A percentile compares a stretch with the other conserved stretches of the same genome.
Conservation (phyloP, 805 yeast species). For the Ogataea nitratoaversa region DNA sequence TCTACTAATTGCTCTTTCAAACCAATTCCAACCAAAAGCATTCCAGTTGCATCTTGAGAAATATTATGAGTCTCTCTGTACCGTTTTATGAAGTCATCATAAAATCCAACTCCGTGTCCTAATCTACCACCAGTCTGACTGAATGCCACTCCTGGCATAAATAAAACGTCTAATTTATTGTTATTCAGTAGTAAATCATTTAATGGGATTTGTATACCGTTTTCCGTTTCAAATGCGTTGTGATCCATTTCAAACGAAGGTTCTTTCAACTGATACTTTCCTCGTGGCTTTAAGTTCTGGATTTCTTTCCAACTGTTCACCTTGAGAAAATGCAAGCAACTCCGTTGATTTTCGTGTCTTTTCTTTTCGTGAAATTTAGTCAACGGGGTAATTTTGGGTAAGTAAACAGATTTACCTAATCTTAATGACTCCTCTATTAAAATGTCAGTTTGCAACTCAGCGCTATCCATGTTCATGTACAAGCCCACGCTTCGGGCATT, state of each 20-base stretch:
- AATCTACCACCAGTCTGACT: conserved; percentile 45
- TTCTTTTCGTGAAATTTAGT: conserved; percentile 25
- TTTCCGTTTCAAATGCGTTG: conserved; percentile 3
- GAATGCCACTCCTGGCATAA: conserved; percentile 87
- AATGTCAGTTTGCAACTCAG: conserved; percentile 60
- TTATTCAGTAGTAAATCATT: conserved; percentile 21
- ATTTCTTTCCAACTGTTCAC: conserved; percentile 43
- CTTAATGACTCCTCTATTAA: conserved; percentile 51
- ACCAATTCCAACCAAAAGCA: conserved; percentile 59
- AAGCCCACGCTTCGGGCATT: conserved; percentile 52
- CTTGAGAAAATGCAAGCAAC: conserved; percentile 54
- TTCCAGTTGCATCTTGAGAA: conserved; percentile 20
- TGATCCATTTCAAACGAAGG: conserved; percentile 38
- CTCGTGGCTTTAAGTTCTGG: conserved; percentile 52
- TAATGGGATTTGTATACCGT: background rate
- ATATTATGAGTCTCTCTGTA: conserved; percentile 33
- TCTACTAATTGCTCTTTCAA: conserved; percentile 56
- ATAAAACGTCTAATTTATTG: conserved; percentile 54
- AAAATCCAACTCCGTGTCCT: conserved; percentile 94
- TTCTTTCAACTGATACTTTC: conserved; percentile 63
- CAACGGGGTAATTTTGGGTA: conserved; percentile 44
- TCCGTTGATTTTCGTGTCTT: conserved; percentile 29
- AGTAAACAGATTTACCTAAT: conserved; percentile 44
- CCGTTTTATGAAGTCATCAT: conserved; percentile 68
- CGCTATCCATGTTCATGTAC: conserved; percentile 71